Evolutionary conservation across 1,284 basidiomycete genomes (phyloP).

Genomic region (Ceratobasidium sp.): DNA sequence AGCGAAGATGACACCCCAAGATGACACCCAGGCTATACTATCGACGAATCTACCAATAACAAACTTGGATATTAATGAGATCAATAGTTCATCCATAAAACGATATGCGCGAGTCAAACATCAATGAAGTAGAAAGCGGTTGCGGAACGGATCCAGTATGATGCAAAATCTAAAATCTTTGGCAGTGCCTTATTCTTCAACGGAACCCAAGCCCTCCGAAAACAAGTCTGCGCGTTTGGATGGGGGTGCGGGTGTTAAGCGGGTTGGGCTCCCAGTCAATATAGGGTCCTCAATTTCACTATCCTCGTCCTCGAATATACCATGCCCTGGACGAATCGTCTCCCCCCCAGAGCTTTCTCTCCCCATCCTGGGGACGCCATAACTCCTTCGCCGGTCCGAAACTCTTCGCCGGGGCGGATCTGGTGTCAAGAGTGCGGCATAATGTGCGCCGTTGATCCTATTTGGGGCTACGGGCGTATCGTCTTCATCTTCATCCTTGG

Average conservation of each 20-base stretch:
- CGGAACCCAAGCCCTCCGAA: conserved; percentile 12
- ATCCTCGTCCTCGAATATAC: conserved; percentile 1
- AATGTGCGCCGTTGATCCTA: conserved; percentile 4
- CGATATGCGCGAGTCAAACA: not conserved
- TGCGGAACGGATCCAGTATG: not conserved
- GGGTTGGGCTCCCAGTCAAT: conserved; percentile 2
- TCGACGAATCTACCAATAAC: not conserved
- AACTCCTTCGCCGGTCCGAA: conserved; percentile 8
- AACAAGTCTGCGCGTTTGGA: not conserved
- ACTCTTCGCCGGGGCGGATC: conserved; percentile 24
- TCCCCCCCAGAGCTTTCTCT: conserved; percentile 34
- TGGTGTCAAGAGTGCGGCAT: conserved; percentile 16
- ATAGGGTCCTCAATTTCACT: conserved; percentile 3
- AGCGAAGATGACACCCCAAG: no score
- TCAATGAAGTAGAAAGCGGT: conserved; percentile 8
- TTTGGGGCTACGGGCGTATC: not conserved
- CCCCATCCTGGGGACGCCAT: not conserved
- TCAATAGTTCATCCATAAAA: conserved; percentile 15
- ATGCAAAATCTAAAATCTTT: no score
- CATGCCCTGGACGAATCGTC: conserved; percentile 31
- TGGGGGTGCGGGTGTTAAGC: not conserved
- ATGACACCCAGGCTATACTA: no score
- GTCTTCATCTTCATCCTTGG: conserved; percentile 14
- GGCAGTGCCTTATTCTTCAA: conserved; percentile 29
- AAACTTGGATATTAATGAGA: not conserved